Base-by-base conservation (phyloP, 1,139 yeast genomes). In the Saccharomyces hybrid region DNA sequence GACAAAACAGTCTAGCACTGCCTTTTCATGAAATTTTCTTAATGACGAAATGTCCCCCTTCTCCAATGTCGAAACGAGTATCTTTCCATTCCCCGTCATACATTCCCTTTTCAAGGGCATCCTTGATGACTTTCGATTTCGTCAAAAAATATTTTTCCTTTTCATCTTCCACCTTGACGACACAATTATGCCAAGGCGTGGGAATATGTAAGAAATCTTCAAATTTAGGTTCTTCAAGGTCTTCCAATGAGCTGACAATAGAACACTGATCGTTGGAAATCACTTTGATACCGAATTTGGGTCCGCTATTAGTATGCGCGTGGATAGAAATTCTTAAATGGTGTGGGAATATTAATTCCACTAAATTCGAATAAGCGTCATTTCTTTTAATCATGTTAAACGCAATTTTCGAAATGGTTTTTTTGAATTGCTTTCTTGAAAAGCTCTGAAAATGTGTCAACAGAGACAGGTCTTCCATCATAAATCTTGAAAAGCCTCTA, bases 181-280 rank as follows among this genome's bases (percentile, higher is more conserved):
- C 76, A 53, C 81, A 72, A 62, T 82, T 82, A 66, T 81, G 86
- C 86, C 86, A 82, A 46, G 86, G 86, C 0, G 86, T 81, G 48
- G 86, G 86, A 56, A 82, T 80, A 62, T 82, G 86, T 56, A 82
- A 73, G 58, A 79, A 70, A 59, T 79, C 84, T 44, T 72, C 76
- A 60, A 66, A 73, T 28, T 60, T 60, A 4, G 75, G 76, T 54
- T 76, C 79, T 32, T 67, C 71, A 28, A 67, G 62, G n/a, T 69
- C 70, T 41, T 70, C 70, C 48, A 75, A 62, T 16, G 71, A 66
- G 51, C 63, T 71, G 19, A 75, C 70, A 14, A 73, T 70, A 54
- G 69, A 73, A 58, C 84, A 80, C 44, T 72, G 71, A 1, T 73
- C 70, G 0, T 72, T 69, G 23, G 77, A 75, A 59, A 81, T 76